A percentile compares a stretch with the other conserved stretches of the same genome.
These are phyloP conservation scores for Apium graveolens DNA, from an alignment of 129 eudicot genomes.

Conservation along the genomic window DNA sequence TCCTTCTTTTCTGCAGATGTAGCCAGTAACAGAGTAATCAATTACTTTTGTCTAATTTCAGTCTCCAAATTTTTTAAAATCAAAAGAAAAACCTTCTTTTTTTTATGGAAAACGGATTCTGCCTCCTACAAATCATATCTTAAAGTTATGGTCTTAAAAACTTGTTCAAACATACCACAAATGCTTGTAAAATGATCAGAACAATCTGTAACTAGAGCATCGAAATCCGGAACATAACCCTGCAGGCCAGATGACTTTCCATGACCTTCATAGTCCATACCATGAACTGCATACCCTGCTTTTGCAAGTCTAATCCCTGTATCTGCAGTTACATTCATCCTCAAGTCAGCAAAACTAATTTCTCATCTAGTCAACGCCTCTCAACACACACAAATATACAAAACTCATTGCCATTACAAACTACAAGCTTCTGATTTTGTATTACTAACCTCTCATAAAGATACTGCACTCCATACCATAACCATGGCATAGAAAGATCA, in stretches of 20 bases:
- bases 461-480: conserved; percentile 90
- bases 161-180: conserved; percentile 40
- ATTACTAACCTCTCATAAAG: conserved; percentile 62
- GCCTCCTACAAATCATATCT: neutral
- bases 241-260: conserved; percentile 75
- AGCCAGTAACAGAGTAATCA: neutral
- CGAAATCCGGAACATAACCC: conserved; percentile 51
- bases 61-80: neutral
- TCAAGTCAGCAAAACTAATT: neutral
- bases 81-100: neutral
- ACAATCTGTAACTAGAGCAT: conserved; percentile 58
- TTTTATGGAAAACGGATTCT: neutral
- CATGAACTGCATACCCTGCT: conserved; percentile 67
- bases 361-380: neutral
- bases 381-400: neutral
- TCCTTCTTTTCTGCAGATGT: conserved; percentile 41
- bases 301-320: conserved; percentile 57
- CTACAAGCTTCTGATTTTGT: neutral
- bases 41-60: neutral
- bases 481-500: conserved; percentile 87
- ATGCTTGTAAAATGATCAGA: conserved; percentile 47
- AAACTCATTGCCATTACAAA: neutral
- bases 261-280: conserved; percentile 77
- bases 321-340: conserved; percentile 24
- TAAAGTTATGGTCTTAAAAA: neutral